Percentiles rank a stretch among this genome's conserved stretches.
Conservation (phyloP, 2,329 filamentous ascomycete species). For the Fusarium circinatum region DNA sequence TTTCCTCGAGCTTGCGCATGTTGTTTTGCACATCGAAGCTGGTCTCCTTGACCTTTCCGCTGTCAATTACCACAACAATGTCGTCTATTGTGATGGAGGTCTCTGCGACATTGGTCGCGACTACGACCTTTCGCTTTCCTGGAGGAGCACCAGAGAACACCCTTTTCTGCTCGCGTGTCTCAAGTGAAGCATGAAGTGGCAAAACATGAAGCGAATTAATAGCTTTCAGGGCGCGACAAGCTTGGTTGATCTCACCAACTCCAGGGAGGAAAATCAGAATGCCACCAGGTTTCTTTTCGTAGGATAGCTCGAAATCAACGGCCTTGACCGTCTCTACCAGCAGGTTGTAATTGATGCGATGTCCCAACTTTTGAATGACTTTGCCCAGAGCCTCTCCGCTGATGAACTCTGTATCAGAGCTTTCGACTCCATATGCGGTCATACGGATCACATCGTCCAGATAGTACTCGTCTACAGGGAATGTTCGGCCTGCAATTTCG, state of each 20-base stretch:
- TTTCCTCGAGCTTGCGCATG: conserved; percentile 93
- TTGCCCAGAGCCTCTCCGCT: conserved; percentile 71
- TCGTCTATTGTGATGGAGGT: conserved; percentile 99
- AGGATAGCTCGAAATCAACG: conserved; percentile 80
- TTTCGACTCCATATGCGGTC: conserved; percentile 76
- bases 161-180: conserved; percentile 85
- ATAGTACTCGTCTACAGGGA: conserved; percentile 91
- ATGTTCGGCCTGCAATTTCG: conserved; percentile 90
- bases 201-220: conserved; percentile 76
- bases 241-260: conserved; percentile 88
- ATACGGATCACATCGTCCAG: conserved; percentile 86
- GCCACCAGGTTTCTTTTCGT: conserved; percentile 75
- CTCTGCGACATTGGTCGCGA: conserved; percentile 96
- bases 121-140: conserved; percentile 90
- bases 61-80: conserved; percentile 95
- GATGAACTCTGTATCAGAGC: conserved; percentile 56
- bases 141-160: conserved; percentile 82
- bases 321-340: conserved; percentile 81
- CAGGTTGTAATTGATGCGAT: conserved; percentile 91
- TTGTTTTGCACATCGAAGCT: conserved; percentile 92
- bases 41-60: conserved; percentile 94
- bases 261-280: conserved; percentile 97
- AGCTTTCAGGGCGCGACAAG: conserved; percentile 77
- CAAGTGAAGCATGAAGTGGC: conserved; percentile 90
- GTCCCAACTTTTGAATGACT: conserved; percentile 77